A percentile compares a stretch with the other conserved stretches of the same genome.
Conservation (phyloP, 805 yeast genomes). For the Wickerhamomyces rabaulensis region DNA sequence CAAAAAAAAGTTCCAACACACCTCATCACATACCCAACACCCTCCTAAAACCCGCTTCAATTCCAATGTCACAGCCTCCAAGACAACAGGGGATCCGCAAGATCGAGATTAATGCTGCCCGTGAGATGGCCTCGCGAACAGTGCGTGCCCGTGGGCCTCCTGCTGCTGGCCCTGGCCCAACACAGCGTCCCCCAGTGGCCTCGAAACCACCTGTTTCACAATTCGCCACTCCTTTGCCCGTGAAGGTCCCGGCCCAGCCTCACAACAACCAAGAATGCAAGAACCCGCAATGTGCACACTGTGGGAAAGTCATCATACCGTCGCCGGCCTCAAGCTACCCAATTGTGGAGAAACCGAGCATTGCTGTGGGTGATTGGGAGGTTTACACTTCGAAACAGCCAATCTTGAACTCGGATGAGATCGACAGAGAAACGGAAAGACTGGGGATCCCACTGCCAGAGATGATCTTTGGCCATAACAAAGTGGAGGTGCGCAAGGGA, state of each 20-base stretch:
- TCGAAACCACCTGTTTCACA: not conserved
- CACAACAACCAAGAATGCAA: slow-evolving; percentile 28
- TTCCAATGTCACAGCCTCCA: not conserved
- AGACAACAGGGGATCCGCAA: slow-evolving; percentile 40
- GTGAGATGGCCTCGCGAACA: slow-evolving; percentile 50
- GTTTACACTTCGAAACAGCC: slow-evolving; percentile 70
- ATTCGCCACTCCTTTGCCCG: not conserved
- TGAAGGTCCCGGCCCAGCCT: slow-evolving; percentile 37
- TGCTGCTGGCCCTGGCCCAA: slow-evolving; percentile 4
- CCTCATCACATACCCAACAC: not conserved
- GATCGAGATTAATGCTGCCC: slow-evolving; percentile 52
- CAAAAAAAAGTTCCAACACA: too few relatives aligned
- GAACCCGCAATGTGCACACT: slow-evolving; percentile 50
- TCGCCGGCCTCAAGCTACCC: slow-evolving; percentile 67
- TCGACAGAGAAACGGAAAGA: slow-evolving; percentile 55
- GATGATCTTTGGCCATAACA: slow-evolving; percentile 91
- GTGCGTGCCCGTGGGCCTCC: slow-evolving; percentile 29
- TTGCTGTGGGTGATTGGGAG: slow-evolving; percentile 68
- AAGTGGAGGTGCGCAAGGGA: slow-evolving; percentile 42
- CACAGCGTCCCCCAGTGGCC: not conserved
- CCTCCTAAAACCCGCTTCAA: too few relatives aligned
- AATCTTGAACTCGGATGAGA: slow-evolving; percentile 66
- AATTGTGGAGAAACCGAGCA: slow-evolving; percentile 60
- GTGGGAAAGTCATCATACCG: slow-evolving; percentile 76
- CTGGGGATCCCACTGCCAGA: slow-evolving; percentile 87